Conservation (phyloP, 139 green algal genomes). For the Astrephomene gubernaculifera region DNA sequence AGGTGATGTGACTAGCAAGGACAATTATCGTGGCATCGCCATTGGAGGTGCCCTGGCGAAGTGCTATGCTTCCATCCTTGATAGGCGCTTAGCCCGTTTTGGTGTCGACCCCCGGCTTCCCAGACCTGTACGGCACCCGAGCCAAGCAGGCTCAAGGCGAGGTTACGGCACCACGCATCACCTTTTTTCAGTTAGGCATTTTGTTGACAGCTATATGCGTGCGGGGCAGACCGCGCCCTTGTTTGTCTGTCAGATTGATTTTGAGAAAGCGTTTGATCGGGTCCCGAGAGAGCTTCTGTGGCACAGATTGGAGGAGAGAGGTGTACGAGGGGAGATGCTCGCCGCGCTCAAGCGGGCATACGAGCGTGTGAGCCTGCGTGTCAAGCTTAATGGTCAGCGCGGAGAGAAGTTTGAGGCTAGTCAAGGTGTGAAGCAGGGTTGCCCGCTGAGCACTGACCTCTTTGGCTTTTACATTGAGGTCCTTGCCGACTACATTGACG, state of each 20-base stretch:
- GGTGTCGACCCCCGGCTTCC: too few relatives aligned
- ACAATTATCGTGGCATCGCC: background rate
- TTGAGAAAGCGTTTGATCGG: too few relatives aligned
- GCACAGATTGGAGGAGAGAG: background rate
- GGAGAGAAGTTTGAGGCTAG: background rate
- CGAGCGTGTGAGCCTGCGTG: background rate
- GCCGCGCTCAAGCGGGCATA: background rate
- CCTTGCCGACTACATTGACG: background rate
- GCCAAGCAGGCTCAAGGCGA: background rate
- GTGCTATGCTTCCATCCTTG: background rate
- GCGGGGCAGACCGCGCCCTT: background rate
- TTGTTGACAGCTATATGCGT: background rate
- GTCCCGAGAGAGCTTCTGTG: too few relatives aligned
- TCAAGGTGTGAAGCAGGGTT: background rate
- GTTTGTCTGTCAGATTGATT: background rate
- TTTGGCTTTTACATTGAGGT: too few relatives aligned
- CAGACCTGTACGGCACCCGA: background rate
- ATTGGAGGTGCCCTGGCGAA: background rate
- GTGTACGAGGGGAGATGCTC: background rate
- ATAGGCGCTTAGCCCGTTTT: background rate
- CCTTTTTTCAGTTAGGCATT: background rate
- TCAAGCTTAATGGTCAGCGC: background rate
- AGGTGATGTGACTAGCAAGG: background rate
- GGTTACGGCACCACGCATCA: background rate
- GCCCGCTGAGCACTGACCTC: background rate